Evolutionary conservation across 2,329 filamentous ascomycete species (phyloP).

Genomic region (Beauveria sp.): DNA sequence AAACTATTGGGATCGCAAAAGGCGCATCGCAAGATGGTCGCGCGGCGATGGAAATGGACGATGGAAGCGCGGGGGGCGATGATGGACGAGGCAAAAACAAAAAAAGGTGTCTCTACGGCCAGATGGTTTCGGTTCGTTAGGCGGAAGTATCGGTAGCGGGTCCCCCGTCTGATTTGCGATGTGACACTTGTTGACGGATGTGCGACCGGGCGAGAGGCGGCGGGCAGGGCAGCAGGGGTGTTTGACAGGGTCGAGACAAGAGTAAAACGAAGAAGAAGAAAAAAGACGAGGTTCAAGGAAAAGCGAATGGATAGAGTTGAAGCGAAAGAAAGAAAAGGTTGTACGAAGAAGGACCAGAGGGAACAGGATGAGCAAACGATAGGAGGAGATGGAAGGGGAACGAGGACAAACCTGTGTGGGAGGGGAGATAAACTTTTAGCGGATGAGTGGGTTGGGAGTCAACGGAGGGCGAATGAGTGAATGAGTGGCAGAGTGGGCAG

Average conservation of each 20-base stretch:
- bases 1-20: background rate
- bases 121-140: background rate
- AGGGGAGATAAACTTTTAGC: background rate
- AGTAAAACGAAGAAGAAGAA: background rate
- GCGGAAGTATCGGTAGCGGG: conserved; percentile 5
- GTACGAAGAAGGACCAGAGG: background rate
- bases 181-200: background rate
- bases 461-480: no score
- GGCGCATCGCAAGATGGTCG: conserved; percentile 3
- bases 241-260: background rate
- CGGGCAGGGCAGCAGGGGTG: background rate
- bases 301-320: conserved; percentile 3
- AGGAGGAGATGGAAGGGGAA: background rate
- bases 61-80: conserved; percentile 1
- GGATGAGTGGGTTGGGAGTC: background rate
- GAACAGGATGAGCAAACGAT: background rate
- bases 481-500: background rate
- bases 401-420: background rate
- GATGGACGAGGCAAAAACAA: conserved; percentile 4
- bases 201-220: background rate
- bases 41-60: background rate
- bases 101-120: background rate
- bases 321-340: background rate
- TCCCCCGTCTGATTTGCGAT: conserved; percentile 1
- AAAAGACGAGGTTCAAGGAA: background rate